These are phyloP conservation scores for Closterium sp. DNA, from an alignment of 139 green algal genomes.

Conservation along the genomic window DNA sequence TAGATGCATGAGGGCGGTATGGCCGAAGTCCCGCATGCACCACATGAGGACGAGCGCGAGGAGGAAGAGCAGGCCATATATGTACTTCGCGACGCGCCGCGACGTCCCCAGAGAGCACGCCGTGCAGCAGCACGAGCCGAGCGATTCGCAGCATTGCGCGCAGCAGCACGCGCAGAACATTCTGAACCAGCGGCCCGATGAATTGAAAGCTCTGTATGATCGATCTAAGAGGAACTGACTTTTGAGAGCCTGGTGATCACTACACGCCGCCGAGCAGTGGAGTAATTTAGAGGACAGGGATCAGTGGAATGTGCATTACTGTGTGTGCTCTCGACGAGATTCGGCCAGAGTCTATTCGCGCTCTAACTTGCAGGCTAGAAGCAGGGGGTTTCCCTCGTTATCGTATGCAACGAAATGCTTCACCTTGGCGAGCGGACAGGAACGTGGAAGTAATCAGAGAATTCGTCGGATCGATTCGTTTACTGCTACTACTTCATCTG, in stretches of 20 bases:
- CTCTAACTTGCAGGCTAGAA: not conserved
- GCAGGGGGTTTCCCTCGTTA: too few relatives aligned
- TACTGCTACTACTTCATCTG: too few relatives aligned
- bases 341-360: not conserved
- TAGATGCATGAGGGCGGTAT: not conserved
- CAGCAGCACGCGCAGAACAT: not conserved
- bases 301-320: not conserved
- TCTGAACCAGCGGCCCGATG: not conserved
- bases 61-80: not conserved
- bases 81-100: not conserved
- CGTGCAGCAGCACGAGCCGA: not conserved
- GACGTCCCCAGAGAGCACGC: not conserved
- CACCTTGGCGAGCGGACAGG: too few relatives aligned
- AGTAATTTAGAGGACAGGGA: too few relatives aligned
- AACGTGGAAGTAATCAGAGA: too few relatives aligned
- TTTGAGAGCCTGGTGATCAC: too few relatives aligned
- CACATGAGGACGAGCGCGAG: not conserved
- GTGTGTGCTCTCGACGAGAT: not conserved
- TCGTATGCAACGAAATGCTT: too few relatives aligned
- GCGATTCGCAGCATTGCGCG: not conserved
- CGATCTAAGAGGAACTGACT: too few relatives aligned
- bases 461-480: too few relatives aligned
- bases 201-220: too few relatives aligned
- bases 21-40: not conserved
- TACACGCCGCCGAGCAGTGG: too few relatives aligned